phyloP scores from a whole-genome alignment of 371 early-diverging fungal genomes.

The Mortierella sp. region DNA sequence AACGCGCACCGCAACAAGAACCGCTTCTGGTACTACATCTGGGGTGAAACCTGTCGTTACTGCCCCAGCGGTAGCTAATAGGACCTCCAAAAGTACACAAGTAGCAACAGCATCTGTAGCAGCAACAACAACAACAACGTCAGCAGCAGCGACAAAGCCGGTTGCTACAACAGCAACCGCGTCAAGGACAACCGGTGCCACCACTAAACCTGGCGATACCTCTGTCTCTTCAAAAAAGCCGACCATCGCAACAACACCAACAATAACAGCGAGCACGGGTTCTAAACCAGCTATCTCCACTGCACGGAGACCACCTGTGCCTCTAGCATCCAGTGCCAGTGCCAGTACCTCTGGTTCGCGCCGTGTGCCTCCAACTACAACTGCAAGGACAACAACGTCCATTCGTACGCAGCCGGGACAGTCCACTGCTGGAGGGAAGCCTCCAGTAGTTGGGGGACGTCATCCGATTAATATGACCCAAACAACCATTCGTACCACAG shows the following conservation, averaged over 20 bases:
- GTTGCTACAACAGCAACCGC: too few relatives aligned
- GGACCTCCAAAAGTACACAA: too few relatives aligned
- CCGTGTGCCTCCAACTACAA: conserved; percentile 17
- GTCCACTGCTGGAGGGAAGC: conserved; percentile 10
- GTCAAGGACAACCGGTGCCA: conserved; percentile 27
- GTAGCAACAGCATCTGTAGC: too few relatives aligned
- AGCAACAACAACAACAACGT: conserved; percentile 19
- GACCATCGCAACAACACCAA: background rate
- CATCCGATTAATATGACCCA: conserved; percentile 32
- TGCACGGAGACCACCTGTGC: too few relatives aligned
- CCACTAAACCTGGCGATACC: background rate
- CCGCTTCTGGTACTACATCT: conserved; percentile 1
- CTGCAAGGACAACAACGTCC: conserved; percentile 33
- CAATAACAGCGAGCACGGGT: background rate
- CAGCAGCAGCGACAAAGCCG: conserved; percentile 39
- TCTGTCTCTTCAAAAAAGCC: background rate
- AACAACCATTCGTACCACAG: conserved; percentile 36
- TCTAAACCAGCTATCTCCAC: background rate
- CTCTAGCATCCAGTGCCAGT: too few relatives aligned
- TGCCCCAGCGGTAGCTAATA: conserved; percentile 20
- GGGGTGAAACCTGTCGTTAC: conserved; percentile 12
- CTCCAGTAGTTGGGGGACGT: conserved; percentile 34
- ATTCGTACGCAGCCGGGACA: conserved; percentile 25
- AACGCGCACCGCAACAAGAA: background rate
- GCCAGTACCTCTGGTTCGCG: conserved; percentile 7